A percentile compares a stretch with the other conserved stretches of the same genome.
phyloP scores from a whole-genome alignment of 495 filamentous ascomycete species.

The Oidiodendron maius region DNA sequence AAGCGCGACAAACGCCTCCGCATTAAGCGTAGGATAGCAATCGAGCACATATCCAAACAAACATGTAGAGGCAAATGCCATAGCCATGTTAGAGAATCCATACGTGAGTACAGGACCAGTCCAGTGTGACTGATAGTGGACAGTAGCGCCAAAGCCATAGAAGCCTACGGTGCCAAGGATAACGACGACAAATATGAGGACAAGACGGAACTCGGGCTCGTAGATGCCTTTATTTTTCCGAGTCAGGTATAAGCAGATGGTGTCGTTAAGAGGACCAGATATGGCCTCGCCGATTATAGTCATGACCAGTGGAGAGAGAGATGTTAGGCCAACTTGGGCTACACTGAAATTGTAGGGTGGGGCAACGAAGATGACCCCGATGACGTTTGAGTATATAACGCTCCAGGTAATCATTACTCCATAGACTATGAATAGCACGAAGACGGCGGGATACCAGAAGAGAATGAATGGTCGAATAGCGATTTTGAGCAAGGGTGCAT shows the following conservation, averaged over 20 bases:
- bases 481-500: conserved; percentile 39
- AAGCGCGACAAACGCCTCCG: conserved; percentile 51
- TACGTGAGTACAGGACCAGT: conserved; percentile 43
- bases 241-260: conserved; percentile 38
- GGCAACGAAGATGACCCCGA: conserved; percentile 41
- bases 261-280: conserved; percentile 42
- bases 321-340: conserved; percentile 41
- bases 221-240: conserved; percentile 42
- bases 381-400: conserved; percentile 43
- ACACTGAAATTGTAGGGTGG: conserved; percentile 48
- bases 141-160: conserved; percentile 15
- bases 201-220: conserved; percentile 49
- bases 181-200: conserved; percentile 40
- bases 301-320: conserved; percentile 40
- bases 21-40: too few species aligned
- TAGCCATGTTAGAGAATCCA: conserved; percentile 44
- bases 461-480: conserved; percentile 43
- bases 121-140: conserved; percentile 42
- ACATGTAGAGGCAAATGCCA: conserved; percentile 43
- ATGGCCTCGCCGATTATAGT: conserved; percentile 39
- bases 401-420: conserved; percentile 43
- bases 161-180: conserved; percentile 42
- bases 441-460: conserved; percentile 45
- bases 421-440: conserved; percentile 46
- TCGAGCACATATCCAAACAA: conserved; percentile 51